Evolutionary conservation across 2,329 filamentous ascomycete genomes (phyloP), one percentile per base, ranked within the genome.

Genomic region (Nigrospora osmanthi): DNA sequence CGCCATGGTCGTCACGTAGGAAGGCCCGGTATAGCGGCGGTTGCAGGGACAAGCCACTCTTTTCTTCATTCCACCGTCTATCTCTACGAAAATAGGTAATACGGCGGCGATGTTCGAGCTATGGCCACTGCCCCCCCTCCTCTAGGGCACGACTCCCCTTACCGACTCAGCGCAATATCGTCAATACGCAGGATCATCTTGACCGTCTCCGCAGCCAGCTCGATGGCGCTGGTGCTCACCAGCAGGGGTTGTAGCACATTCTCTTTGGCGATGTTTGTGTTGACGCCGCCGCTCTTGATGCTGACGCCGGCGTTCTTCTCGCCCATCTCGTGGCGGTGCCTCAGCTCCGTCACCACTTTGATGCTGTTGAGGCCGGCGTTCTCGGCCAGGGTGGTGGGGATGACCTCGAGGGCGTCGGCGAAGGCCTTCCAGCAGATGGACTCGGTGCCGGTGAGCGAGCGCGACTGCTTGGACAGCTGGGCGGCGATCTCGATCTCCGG

Each of bases 401-500:
- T 87, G 36, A 98, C 88, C 70, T 98, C 93, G 73, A 98, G 85
- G 9, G 93, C 93, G 52, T 98, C 91, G 2, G 94, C 93, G 61
- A 98, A 98, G 1, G 91, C 91, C 72, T 96, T 97, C 88, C 89
- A 98, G 80, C 93, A 98, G 61, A 97, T 96, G 35, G 89, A 83
- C 67, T 98, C 93, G 6, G 93, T 96, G 49, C 94, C 94, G 1
- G 84, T 83, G 49, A 96, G 75, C 57, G 84, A 82, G 54, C 90
- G 86, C 10, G 91, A 81, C 61, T 87, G 85, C 67, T 87, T 85
- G 46, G 85, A 81, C 32, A 98, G 79, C 59, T 88, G 80, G 44
- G 93, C 86, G 17, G 93, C 88, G 57, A 98, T 91, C 69, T 97
- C 90, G 58, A 97, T 94, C 69, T 98, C 93, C 23, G 93, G 88